Conservation (phyloP, 331 rosid genomes). For the Rosa hybrid region DNA sequence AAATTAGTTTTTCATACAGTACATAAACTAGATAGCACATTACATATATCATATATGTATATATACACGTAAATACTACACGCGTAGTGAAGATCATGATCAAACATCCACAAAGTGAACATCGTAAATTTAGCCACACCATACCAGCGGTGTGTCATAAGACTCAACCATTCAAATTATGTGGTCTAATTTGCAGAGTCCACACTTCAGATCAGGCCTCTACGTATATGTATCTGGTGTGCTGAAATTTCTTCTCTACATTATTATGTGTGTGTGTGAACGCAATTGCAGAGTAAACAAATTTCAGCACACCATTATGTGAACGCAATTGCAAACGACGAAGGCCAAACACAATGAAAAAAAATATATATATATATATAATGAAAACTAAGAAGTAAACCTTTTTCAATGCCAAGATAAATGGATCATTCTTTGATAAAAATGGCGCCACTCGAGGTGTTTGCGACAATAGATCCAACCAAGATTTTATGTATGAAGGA, state of each 20-base stretch:
- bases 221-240: not conserved
- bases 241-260: not conserved
- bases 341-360: not conserved
- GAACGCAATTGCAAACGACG: not conserved
- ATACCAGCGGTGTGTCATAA: not conserved
- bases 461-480: conserved; percentile 86
- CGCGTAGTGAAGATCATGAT: not conserved
- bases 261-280: no score
- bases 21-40: not conserved
- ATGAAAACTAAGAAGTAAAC: conserved; percentile 35
- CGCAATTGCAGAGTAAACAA: no score
- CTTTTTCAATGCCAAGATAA: conserved; percentile 81
- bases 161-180: not conserved
- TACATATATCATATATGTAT: no score
- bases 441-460: conserved; percentile 97
- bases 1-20: not conserved
- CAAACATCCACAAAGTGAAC: not conserved
- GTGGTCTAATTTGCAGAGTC: not conserved
- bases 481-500: conserved; percentile 81
- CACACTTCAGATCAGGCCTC: not conserved
- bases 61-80: not conserved
- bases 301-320: not conserved
- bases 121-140: not conserved
- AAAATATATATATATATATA: not conserved
- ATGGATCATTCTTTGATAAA: conserved; percentile 78